Base-by-base conservation (phyloP, 257 asterid genomes). In the Solanum tacnaense region DNA sequence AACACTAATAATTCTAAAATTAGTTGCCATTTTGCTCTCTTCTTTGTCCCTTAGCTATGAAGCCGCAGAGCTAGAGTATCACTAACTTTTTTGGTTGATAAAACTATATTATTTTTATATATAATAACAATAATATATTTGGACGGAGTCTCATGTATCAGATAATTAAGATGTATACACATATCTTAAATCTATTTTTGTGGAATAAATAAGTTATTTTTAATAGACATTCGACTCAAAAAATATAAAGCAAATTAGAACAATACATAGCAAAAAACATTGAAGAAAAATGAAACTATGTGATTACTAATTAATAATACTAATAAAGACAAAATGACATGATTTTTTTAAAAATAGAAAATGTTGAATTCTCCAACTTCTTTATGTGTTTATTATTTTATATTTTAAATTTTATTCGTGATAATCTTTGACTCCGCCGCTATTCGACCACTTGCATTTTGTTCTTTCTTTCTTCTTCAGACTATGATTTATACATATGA, bases 351-450 rank as follows among this genome's bases (percentile, higher is more conserved):
- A n/a, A n/a, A 0, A 62, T 62, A 2, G 5, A 3, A 62, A 9
- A 0, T 9, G 11, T 62, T 62, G 13, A 62, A n/a, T 62, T 10
- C 0, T 23, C 0, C 6, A 20, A 56, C 5, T 18, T 56, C 0
- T 20, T 20, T 18, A 6, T 20, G 29, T 9, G 6, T 9, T 60
- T 3, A 60, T 0, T 60, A 23, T 60, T 21, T 60, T 60, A 9
- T 23, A 60, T 23, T 21, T 60, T 21, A 1, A 60, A 58, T 7
- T 58, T 56, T 0, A 23, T 60, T 21, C 0, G 3, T 60, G 68
- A 60, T 60, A 23, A 60, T 60, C 13, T 23, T 58, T 6, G n/a
- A 46, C 0, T 58, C 5, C 9, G 25, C 5, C 12, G 25, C 13
- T 52, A 52, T 52, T 52, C 62, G 4, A 52, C n/a, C 62, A 52